phyloP scores from a whole-genome alignment of 2,329 filamentous ascomycete species.

The Aspergillus thermomutatus region DNA sequence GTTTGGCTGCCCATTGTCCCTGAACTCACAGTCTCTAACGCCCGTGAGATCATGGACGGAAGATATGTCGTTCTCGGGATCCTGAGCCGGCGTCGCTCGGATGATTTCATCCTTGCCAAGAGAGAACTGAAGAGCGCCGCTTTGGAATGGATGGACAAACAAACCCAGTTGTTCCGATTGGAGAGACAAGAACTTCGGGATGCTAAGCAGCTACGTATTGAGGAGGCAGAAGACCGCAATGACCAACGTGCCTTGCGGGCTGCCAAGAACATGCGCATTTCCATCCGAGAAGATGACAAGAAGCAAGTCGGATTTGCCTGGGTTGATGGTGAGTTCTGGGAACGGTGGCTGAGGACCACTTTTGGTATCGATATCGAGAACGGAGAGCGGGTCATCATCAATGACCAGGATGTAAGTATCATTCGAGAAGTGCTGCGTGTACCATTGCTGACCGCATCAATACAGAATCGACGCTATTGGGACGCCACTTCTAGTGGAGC shows the following conservation, averaged over 20 bases:
- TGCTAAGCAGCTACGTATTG: conserved; percentile 89
- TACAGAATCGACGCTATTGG: conserved; percentile 88
- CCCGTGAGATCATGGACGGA: conserved; percentile 89
- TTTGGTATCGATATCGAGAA: conserved; percentile 85
- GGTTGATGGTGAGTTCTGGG: conserved; percentile 97
- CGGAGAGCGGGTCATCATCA: conserved; percentile 91
- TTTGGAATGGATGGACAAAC: conserved; percentile 96
- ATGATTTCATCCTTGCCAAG: conserved; percentile 73
- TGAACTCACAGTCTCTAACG: conserved; percentile 86
- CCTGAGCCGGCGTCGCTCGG: conserved; percentile 72
- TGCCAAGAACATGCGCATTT: conserved; percentile 87
- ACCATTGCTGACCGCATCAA: not conserved
- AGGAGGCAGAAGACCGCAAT: conserved; percentile 90
- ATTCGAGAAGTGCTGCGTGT: not conserved
- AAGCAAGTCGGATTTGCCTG: conserved; percentile 94
- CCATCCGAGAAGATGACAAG: conserved; percentile 80
- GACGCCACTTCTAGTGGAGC: conserved; percentile 86
- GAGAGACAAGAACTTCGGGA: conserved; percentile 91
- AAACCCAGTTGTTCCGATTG: conserved; percentile 84
- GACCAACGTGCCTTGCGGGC: conserved; percentile 82
- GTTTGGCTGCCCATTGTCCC: conserved; percentile 96
- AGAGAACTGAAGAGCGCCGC: conserved; percentile 94
- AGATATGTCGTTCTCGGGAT: conserved; percentile 94
- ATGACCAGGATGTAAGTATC: conserved; percentile 85
- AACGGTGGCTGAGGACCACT: conserved; percentile 91